Base-by-base conservation (phyloP, 495 filamentous ascomycete genomes). In the Acidomyces sp. region DNA sequence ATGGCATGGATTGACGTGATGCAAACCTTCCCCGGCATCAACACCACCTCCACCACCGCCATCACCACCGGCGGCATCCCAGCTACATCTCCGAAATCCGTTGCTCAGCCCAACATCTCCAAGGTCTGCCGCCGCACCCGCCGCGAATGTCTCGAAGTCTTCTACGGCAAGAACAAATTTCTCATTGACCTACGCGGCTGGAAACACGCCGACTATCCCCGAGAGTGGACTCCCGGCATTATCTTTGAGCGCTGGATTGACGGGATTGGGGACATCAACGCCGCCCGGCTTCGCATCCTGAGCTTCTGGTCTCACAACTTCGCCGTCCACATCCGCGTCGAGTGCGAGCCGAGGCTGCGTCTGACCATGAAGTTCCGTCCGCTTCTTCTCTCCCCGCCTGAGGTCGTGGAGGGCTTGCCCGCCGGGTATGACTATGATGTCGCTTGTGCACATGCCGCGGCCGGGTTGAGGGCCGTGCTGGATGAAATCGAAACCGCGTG, bases 161-260 rank as follows among this genome's bases (percentile, higher is more conserved):
- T 48, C 30, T 48, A 48, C 39, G 21, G 31, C 21, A 16, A 21
- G 11, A 48, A 48, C 22, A 35, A 22, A 3, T 48, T 42, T 23
- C 21, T 48, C 2, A 23, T 48, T 16, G 45, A 48, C 20, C 13
- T 48, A 10, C 29, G 45, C n/a, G 45, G 45, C 39, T 48, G 45
- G 45, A 48, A 42, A 27, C 13, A 26, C 32, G 9, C 7, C 11
- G 4, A 21, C 3, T 48, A 42, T n/a, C 39, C 45, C 2, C 1
- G 12, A 2, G 31, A 12, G 16, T 42, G 37, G 45, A 48, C 45
- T 11, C 45, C 45, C 12, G 16, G 13, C 1, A 39, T 19, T 4
- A 48, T 48, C 29, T 48, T 35, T 30, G 24, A 42, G 6, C 29
- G 25, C 2, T 48, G 45, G 45, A 21, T 48, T n/a, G 19, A 10